phyloP scores from a whole-genome alignment of 345 rosid genomes.

The Hypericum perforatum region DNA sequence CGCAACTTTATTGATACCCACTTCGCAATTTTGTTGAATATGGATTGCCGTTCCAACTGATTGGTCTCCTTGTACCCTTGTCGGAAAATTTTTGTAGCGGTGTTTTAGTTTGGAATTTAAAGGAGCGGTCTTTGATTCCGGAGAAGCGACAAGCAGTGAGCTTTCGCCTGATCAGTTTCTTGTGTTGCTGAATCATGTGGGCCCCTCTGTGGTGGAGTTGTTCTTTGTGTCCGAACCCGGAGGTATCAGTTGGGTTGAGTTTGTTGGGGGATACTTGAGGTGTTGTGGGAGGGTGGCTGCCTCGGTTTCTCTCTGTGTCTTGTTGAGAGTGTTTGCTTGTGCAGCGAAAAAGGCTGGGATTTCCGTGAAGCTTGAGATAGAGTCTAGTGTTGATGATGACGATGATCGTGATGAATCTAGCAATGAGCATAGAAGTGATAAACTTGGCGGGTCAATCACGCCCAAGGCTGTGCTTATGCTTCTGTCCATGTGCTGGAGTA shows the following conservation, averaged over 20 bases:
- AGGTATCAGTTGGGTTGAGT: constrained; percentile 59
- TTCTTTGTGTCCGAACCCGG: constrained; percentile 46
- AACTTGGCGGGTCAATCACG: constrained; percentile 43
- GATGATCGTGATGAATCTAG: too few relatives aligned
- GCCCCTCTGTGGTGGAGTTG: constrained; percentile 51
- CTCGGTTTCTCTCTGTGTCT: constrained; percentile 33
- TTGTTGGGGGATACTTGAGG: constrained; percentile 60
- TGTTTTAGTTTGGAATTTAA: constrained; percentile 41
- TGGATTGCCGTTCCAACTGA: too few relatives aligned
- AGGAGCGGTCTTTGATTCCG: constrained; percentile 30
- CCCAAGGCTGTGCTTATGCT: constrained; percentile 44
- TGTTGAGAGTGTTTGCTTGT: constrained; percentile 44
- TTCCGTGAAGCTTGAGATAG: constrained; percentile 51
- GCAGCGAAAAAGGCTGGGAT: constrained; percentile 32
- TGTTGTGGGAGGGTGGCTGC: constrained; percentile 75
- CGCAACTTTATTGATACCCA: too few relatives aligned
- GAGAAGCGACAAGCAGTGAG: background rate
- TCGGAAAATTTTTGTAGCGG: too few relatives aligned
- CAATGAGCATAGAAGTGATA: constrained; percentile 15
- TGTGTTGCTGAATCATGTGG: constrained; percentile 45
- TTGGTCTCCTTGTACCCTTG: too few relatives aligned
- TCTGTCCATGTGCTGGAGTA: constrained; percentile 67
- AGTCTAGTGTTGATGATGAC: constrained; percentile 41
- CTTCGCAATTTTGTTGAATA: too few relatives aligned
- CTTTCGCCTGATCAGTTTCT: constrained; percentile 32